Conservation (phyloP, 257 asterid genomes). For the Petunia secreta region DNA sequence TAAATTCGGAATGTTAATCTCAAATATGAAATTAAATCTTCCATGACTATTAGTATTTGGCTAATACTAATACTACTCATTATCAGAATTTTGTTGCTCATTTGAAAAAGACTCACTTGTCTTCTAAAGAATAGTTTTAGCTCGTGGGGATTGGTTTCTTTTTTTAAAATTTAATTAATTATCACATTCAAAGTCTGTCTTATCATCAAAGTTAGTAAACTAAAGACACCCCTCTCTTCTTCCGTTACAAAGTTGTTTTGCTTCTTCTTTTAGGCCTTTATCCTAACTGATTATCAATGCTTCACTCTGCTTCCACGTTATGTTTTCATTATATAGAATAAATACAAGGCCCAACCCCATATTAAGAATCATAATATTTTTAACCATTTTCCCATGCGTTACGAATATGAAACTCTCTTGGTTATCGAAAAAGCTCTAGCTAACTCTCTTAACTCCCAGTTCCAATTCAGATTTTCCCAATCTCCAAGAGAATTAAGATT, state of each 20-base stretch:
- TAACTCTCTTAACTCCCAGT: neutral
- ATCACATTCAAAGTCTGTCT: slow-evolving; percentile 43
- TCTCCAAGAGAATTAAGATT: neutral
- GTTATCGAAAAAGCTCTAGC: neutral
- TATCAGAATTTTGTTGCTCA: neutral
- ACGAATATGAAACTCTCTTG: slow-evolving; percentile 3
- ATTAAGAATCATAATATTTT: neutral
- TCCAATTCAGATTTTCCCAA: neutral
- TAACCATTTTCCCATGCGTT: slow-evolving; percentile 15
- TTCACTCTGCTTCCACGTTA: slow-evolving; percentile 16
- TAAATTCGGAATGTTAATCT: too few species aligned
- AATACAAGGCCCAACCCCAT: neutral
- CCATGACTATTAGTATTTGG: neutral
- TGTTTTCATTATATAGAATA: neutral
- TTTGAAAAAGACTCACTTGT: slow-evolving; percentile 26
- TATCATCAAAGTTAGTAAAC: slow-evolving; percentile 63
- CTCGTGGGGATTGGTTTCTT: slow-evolving; percentile 8
- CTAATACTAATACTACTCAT: neutral
- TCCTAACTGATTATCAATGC: slow-evolving; percentile 18
- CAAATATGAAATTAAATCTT: too few species aligned
- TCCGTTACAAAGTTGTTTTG: slow-evolving; percentile 50
- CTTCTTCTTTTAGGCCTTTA: slow-evolving; percentile 32
- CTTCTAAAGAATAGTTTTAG: neutral
- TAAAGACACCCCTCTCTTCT: slow-evolving; percentile 45
- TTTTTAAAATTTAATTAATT: slow-evolving; percentile 26